phyloP scores from a whole-genome alignment of 352 stramenopile species.

The Phytopythium aichiense region DNA sequence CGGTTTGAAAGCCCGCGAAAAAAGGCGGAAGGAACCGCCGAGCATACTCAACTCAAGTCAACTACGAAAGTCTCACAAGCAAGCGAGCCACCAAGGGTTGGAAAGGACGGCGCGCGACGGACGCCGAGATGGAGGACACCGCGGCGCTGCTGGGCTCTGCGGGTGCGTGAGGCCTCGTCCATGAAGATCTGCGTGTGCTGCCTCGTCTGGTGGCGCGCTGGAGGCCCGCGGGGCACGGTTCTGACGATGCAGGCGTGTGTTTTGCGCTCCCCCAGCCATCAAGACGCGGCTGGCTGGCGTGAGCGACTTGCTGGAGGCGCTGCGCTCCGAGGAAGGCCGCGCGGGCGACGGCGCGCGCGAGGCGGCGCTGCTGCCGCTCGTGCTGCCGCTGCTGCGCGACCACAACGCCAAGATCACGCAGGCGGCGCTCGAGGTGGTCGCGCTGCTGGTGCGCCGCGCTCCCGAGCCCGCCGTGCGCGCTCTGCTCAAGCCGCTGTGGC shows the following conservation, averaged over 20 bases:
- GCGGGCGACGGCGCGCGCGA: constrained; percentile 25
- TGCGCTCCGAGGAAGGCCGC: constrained; percentile 22
- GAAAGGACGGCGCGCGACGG: neutral
- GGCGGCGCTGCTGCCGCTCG: constrained; percentile 39
- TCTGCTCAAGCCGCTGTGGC: constrained; percentile 67
- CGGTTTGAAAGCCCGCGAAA: constrained; percentile 4
- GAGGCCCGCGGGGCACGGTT: neutral
- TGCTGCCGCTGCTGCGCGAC: constrained; percentile 71
- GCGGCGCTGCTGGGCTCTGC: constrained; percentile 54
- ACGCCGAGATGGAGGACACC: constrained; percentile 39
- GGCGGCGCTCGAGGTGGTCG: constrained; percentile 59
- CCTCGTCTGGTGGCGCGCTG: neutral
- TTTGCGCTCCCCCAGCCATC: constrained; percentile 35
- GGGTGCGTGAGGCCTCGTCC: constrained; percentile 21
- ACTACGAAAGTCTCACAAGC: too few relatives aligned
- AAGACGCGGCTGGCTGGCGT: constrained; percentile 79
- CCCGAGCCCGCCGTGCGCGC: constrained; percentile 36
- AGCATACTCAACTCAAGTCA: too few relatives aligned
- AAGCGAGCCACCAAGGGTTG: too few relatives aligned
- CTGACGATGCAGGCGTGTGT: neutral
- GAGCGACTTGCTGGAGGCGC: constrained; percentile 42
- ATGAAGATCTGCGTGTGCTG: neutral
- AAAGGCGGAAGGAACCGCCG: constrained; percentile 2
- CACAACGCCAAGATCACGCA: constrained; percentile 83
- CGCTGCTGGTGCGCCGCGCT: constrained; percentile 44